These are phyloP conservation scores for Arctostaphylos glauca DNA, from an alignment of 148 eudicot species.

Conservation along the genomic window DNA sequence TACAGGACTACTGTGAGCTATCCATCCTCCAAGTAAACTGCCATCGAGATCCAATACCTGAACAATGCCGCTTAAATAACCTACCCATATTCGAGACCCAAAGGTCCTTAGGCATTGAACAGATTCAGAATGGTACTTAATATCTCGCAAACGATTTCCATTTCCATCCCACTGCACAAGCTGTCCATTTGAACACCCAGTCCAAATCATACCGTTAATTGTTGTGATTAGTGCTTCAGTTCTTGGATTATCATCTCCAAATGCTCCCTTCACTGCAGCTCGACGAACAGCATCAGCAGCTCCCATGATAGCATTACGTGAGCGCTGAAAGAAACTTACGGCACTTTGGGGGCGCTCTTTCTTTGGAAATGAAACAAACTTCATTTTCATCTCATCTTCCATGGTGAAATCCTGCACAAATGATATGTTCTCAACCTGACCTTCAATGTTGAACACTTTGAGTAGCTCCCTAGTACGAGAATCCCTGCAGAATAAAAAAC, in stretches of 20 bases:
- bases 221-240: conserved; percentile 69
- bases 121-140: conserved; percentile 55
- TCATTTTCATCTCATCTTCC: conserved; percentile 70
- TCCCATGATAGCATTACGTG: conserved; percentile 92
- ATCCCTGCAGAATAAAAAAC: conserved; percentile 55
- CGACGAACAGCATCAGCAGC: conserved; percentile 99
- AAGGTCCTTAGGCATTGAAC: conserved; percentile 72
- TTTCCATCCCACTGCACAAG: conserved; percentile 96
- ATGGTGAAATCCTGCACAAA: conserved; percentile 44
- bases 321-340: conserved; percentile 74
- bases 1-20: conserved; percentile 66
- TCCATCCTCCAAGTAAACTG: conserved; percentile 73
- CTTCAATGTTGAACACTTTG: conserved; percentile 82
- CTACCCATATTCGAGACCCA: conserved; percentile 88
- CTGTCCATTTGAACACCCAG: conserved; percentile 76
- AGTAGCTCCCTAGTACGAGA: conserved; percentile 81
- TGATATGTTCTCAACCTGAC: conserved; percentile 73
- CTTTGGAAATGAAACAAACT: conserved; percentile 47
- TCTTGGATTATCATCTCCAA: conserved; percentile 74
- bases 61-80: conserved; percentile 71
- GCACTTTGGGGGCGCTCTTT: conserved; percentile 76
- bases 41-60: conserved; percentile 81
- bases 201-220: conserved; percentile 78
- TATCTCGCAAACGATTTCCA: conserved; percentile 82
- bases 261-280: conserved; percentile 82